Evolutionary conservation across 2,329 filamentous ascomycete species (phyloP).

Genomic region (Periconia sp.): DNA sequence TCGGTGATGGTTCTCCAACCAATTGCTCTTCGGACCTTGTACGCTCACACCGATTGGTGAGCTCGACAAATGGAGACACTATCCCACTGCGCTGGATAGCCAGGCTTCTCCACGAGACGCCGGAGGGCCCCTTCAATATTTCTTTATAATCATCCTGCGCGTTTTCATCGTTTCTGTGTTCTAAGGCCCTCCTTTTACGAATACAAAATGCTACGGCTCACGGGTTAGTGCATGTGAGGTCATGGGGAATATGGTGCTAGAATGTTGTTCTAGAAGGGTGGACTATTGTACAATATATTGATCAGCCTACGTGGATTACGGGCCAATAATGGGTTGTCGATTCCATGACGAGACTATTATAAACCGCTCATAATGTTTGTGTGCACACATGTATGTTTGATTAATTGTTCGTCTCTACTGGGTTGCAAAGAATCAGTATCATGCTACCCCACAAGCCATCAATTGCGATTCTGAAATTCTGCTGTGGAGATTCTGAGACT

Average conservation of each 20-base stretch:
- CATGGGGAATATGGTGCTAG: neutral
- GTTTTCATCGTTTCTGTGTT: conserved; percentile 10
- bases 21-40: neutral
- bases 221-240: conserved; percentile 6
- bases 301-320: neutral
- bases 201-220: conserved; percentile 1
- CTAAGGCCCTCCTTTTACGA: conserved; percentile 10
- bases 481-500: too few species aligned
- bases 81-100: neutral
- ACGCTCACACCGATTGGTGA: conserved; percentile 4
- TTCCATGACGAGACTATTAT: neutral
- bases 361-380: neutral
- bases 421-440: too few species aligned
- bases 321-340: neutral
- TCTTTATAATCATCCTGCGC: conserved; percentile 23
- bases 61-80: conserved; percentile 5
- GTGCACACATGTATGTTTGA: neutral
- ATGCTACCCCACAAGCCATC: too few species aligned
- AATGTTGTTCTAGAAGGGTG: neutral
- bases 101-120: conserved; percentile 7
- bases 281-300: neutral
- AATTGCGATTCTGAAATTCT: too few species aligned
- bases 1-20: neutral
- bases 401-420: too few species aligned
- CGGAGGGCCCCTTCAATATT: conserved; percentile 13